phyloP scores from a whole-genome alignment of 768 basidiomycete species.

The Mrakia gelida region DNA sequence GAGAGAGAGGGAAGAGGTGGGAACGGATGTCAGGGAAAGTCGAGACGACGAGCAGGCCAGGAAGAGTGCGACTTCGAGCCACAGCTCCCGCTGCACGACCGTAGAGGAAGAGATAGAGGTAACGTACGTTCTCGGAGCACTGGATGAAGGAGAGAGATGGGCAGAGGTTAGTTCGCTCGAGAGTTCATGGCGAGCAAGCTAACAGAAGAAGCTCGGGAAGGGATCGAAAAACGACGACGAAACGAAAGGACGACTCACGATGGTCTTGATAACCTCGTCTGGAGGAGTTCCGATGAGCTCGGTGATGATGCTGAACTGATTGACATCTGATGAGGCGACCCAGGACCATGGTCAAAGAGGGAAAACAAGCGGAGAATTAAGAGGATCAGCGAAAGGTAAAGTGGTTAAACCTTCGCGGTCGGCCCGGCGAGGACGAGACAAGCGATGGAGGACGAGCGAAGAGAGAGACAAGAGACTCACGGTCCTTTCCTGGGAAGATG shows the following conservation, averaged over 20 bases:
- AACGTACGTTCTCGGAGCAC: conserved; percentile 69
- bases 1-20: not conserved
- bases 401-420: not conserved
- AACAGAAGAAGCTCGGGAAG: not conserved
- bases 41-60: not conserved
- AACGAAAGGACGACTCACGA: conserved; percentile 56
- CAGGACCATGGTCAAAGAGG: not conserved
- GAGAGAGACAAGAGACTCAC: conserved; percentile 56
- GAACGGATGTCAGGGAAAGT: not conserved
- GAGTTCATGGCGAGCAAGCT: too few relatives aligned
- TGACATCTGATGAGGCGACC: conserved; percentile 64
- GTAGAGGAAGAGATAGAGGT: not conserved
- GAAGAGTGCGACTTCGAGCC: not conserved
- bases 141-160: not conserved
- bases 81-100: not conserved
- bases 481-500: conserved; percentile 97
- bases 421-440: not conserved
- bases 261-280: conserved; percentile 98
- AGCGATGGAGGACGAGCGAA: not conserved
- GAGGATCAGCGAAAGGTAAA: not conserved
- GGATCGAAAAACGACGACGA: too few relatives aligned
- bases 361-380: not conserved
- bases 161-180: too few relatives aligned
- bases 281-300: conserved; percentile 97
- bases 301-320: conserved; percentile 99